Conservation (phyloP, 163 green algal species). For the Coccomyxa subellipsoidea region DNA sequence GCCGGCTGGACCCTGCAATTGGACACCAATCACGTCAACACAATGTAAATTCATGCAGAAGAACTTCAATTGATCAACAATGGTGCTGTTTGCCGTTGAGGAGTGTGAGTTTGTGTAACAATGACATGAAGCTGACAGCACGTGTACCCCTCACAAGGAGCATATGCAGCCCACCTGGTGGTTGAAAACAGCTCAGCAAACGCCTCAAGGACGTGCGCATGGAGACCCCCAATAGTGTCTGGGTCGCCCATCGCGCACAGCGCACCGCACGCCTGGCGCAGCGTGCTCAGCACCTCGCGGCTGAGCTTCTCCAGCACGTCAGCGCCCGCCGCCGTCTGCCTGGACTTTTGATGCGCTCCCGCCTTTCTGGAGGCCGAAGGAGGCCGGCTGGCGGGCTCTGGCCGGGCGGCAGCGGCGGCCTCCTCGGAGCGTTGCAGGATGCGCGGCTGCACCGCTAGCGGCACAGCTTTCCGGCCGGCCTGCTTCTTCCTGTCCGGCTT, state of each 20-base stretch:
- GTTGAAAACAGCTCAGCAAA: not conserved
- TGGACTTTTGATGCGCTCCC: not conserved
- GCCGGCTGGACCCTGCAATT: constrained; percentile 12
- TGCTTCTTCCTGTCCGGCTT: not conserved
- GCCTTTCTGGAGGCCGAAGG: not conserved
- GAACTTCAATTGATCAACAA: too few relatives aligned
- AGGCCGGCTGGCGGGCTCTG: not conserved
- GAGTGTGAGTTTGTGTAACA: too few relatives aligned
- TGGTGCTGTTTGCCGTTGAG: too few relatives aligned
- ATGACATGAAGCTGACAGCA: too few relatives aligned
- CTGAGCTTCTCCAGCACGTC: not conserved
- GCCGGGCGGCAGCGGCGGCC: not conserved
- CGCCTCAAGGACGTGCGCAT: not conserved
- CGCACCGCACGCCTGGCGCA: not conserved
- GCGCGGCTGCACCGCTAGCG: not conserved
- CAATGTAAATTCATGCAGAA: not conserved
- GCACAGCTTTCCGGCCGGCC: not conserved
- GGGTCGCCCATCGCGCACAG: constrained; percentile 17
- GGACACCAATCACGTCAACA: not conserved
- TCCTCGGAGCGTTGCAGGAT: not conserved
- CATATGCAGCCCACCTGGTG: not conserved
- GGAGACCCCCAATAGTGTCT: constrained; percentile 17
- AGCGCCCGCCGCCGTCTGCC: not conserved
- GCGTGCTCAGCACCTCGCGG: not conserved
- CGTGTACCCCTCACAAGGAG: not conserved